A percentile compares a stretch with the other conserved stretches of the same genome.
Conservation (phyloP, 768 basidiomycete species). For the Macrolepiota dolichaula region DNA sequence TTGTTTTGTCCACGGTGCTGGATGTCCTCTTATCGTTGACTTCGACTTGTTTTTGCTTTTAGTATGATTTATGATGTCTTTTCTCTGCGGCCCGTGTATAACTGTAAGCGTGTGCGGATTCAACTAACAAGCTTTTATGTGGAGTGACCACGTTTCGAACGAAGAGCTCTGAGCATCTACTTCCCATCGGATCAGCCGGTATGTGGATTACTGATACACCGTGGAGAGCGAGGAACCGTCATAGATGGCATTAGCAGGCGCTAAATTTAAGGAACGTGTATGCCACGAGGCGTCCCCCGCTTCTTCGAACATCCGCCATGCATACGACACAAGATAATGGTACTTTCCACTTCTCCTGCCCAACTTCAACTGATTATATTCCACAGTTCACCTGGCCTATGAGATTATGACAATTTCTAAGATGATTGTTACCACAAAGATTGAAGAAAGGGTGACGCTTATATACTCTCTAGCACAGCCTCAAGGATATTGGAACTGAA, state of each 20-base stretch:
- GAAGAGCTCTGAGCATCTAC: neutral
- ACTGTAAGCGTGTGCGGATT: conserved; percentile 2
- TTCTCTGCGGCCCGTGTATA: conserved; percentile 2
- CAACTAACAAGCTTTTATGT: too few relatives aligned
- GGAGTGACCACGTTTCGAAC: neutral
- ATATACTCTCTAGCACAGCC: neutral
- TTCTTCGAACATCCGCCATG: neutral
- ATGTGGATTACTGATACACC: neutral
- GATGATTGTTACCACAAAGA: neutral
- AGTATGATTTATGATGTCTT: neutral
- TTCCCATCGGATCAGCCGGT: neutral
- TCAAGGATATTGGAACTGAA: too few relatives aligned
- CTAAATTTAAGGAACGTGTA: neutral
- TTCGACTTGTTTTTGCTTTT: neutral
- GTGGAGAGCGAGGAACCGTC: neutral
- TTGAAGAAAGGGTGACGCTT: neutral
- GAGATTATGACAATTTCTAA: neutral
- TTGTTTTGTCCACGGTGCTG: neutral
- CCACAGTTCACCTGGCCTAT: neutral
- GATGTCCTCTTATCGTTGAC: neutral
- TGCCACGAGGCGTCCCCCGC: neutral
- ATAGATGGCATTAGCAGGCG: neutral
- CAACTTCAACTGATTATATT: neutral
- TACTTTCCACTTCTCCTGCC: neutral
- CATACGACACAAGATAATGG: neutral